Evolutionary conservation across 2,329 filamentous ascomycete genomes (phyloP).

Genomic region (Pseudocercospora eumusae): DNA sequence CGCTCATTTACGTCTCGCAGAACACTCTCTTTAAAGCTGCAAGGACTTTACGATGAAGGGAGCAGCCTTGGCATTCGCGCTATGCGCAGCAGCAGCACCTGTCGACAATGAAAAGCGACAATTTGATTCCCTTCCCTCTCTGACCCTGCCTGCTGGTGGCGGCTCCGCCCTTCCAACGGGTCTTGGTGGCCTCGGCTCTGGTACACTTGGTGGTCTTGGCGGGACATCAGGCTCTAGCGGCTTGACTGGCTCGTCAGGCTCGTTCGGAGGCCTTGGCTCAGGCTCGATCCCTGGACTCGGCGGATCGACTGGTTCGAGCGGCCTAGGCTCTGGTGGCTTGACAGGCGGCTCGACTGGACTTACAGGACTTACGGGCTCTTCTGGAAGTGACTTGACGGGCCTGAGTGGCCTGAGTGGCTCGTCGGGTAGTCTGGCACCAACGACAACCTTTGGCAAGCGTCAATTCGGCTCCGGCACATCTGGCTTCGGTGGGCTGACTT

Average conservation of each 20-base stretch:
- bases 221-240: neutral
- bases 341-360: neutral
- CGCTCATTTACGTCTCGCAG: neutral
- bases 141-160: neutral
- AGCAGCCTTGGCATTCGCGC: conserved; percentile 15
- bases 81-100: conserved; percentile 22
- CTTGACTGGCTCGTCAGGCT: neutral
- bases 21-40: conserved; percentile 1
- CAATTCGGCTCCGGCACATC: neutral
- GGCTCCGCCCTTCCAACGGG: conserved; percentile 8
- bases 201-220: conserved; percentile 11
- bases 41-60: conserved; percentile 19
- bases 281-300: neutral
- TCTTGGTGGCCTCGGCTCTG: conserved; percentile 9
- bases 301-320: neutral
- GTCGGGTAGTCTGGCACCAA: neutral
- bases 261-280: neutral
- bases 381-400: neutral
- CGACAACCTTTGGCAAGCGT: neutral
- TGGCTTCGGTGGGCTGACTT: neutral
- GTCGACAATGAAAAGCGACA: conserved; percentile 23
- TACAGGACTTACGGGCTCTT: neutral
- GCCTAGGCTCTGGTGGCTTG: neutral
- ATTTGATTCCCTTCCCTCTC: conserved; percentile 12
- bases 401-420: neutral